Percentiles rank a stretch among this genome's conserved stretches.
Evolutionary conservation across 2,329 filamentous ascomycete genomes (phyloP).

Genomic region (Aspergillus tanneri): DNA sequence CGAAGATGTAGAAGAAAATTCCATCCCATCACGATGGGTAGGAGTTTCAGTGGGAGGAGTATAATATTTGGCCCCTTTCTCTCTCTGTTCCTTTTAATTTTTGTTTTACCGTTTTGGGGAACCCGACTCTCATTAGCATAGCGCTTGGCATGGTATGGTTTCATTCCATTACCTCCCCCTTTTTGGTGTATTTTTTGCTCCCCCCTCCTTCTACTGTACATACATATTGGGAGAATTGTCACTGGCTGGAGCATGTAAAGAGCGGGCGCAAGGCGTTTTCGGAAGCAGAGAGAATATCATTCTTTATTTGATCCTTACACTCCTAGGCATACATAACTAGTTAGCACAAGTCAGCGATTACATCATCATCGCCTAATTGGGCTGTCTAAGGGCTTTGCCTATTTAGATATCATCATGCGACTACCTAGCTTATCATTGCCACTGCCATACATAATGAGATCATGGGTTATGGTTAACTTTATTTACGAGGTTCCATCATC

Average conservation of each 20-base stretch:
- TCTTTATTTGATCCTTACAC: background rate
- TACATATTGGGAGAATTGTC: conserved; percentile 4
- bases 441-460: too few relatives aligned
- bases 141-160: conserved; percentile 8
- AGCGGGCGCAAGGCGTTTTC: background rate
- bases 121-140: conserved; percentile 1
- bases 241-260: background rate
- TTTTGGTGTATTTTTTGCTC: background rate
- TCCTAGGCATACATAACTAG: background rate
- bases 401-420: background rate
- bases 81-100: background rate
- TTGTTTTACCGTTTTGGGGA: background rate
- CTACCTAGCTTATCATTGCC: background rate
- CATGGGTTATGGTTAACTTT: too few relatives aligned
- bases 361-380: background rate
- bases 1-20: conserved; percentile 22
- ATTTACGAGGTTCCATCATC: too few relatives aligned
- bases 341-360: background rate
- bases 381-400: too few relatives aligned
- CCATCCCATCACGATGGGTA: conserved; percentile 31
- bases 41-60: conserved; percentile 25
- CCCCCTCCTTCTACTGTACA: background rate
- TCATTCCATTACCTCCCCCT: background rate
- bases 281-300: background rate
- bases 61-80: background rate